Base-by-base conservation (phyloP, 805 yeast species). In the Yarrowia keelungensis region DNA sequence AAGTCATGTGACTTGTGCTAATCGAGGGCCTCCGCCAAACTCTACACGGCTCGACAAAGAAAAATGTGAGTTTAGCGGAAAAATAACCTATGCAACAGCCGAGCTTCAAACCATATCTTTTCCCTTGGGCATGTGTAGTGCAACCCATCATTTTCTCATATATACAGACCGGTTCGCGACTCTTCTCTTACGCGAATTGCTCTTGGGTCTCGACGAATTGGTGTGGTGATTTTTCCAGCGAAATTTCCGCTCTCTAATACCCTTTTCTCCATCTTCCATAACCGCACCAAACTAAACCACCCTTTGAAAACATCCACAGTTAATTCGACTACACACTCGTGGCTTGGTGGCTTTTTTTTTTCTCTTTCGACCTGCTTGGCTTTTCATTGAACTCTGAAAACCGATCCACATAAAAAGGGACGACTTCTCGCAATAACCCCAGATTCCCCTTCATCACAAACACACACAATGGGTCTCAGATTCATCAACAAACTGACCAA, bases 401-500 rank as follows among this genome's bases (percentile, higher is more conserved):
- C 1, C 26, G 12, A 16, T 51, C 2, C 45, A 19, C 45, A 38
- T 53, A 39, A 39, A 53, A 39, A 38, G 58, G 45, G 22, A 14
- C 59, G 14, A 19, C 12, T 14, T 15, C n/a, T 26, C 32, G 32
- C 32, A 26, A 26, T 5, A 1, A 26, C 32, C 32, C 32, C 32
- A 26, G 32, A 26, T 1, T 26, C 32, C 38, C 39, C 8, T 26
- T n/a, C 47, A 8, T 22, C 10, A 39, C 41, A 42, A 26, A 41
- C 38, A 9, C 32, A 19, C 42, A 35, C 50, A 32, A 59, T 59
- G 65, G 65, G 65, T 59, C 65, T 59, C 65, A 59, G 45, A 14
- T 59, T 59, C 65, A 59, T 59, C 51, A 59, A 45, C 42, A 59
- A 45, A 19, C n/a, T 59, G 65, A 59, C 65, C 19, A 59, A 45